Conservation (phyloP, 176 grass and related monocot species). For the Melocanna baccifera region DNA sequence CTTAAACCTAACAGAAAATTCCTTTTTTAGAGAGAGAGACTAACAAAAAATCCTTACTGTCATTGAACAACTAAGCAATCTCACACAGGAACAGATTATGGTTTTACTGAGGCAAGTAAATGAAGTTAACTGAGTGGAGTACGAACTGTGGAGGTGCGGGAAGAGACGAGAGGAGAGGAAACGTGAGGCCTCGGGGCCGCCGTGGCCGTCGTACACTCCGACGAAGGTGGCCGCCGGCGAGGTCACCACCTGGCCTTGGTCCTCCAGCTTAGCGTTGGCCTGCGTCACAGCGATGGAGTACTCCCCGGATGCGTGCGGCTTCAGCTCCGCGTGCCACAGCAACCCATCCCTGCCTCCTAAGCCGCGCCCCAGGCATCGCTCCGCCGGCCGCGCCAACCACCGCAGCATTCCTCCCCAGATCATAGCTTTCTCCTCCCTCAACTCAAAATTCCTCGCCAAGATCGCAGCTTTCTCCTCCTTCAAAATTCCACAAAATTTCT, state of each 20-base stretch:
- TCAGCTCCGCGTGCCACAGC: constrained; percentile 39
- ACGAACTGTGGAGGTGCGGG: constrained; percentile 29
- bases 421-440: background rate
- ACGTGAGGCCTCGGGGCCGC: constrained; percentile 32
- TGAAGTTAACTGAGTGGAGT: background rate
- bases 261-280: constrained; percentile 36
- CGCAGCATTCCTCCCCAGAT: constrained; percentile 1
- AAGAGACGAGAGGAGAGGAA: constrained; percentile 36
- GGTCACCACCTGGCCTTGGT: constrained; percentile 35
- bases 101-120: background rate
- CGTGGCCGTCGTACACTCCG: constrained; percentile 44
- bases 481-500: background rate
- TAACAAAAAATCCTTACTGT: background rate
- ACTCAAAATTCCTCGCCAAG: background rate
- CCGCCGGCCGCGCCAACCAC: constrained; percentile 16
- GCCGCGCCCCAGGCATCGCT: constrained; percentile 20
- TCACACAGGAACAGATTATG: background rate
- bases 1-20: background rate
- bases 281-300: constrained; percentile 40
- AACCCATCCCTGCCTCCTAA: background rate
- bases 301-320: constrained; percentile 37
- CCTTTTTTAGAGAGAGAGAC: background rate
- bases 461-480: background rate
- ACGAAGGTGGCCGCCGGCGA: constrained; percentile 23
- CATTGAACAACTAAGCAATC: background rate